phyloP scores from a whole-genome alignment of 202 grass and related monocot species.

The Elaeis oleifera region DNA sequence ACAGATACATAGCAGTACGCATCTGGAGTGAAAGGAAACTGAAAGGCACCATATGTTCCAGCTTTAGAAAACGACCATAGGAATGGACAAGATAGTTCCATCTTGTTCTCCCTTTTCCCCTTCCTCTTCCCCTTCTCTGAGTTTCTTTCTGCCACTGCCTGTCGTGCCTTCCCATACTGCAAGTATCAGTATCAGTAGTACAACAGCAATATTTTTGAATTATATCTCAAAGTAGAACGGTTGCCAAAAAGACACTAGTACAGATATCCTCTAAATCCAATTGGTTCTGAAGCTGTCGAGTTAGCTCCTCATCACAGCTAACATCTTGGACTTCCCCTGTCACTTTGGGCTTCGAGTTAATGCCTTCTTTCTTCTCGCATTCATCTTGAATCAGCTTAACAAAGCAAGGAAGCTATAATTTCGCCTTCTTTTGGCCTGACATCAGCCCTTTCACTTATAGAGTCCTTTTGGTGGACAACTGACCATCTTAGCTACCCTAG shows the following conservation, averaged over 20 bases:
- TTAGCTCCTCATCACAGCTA: conserved; percentile 68
- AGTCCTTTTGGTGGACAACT: conserved; percentile 23
- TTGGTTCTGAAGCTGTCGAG: conserved; percentile 63
- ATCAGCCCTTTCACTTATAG: conserved; percentile 17
- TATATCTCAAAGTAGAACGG: neutral
- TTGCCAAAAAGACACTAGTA: conserved; percentile 18
- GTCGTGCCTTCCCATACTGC: conserved; percentile 38
- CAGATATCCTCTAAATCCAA: conserved; percentile 67
- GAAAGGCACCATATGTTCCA: no score
- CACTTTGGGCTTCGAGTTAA: conserved; percentile 11
- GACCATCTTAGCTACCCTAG: conserved; percentile 25
- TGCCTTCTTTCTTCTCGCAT: conserved; percentile 69
- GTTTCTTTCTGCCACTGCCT: conserved; percentile 36
- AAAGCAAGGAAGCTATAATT: neutral
- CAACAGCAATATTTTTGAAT: neutral
- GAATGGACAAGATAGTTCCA: neutral
- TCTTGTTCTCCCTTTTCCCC: conserved; percentile 28
- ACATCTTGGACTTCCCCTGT: conserved; percentile 44
- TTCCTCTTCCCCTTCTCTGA: conserved; percentile 25
- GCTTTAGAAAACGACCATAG: no score
- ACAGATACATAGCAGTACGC: no score
- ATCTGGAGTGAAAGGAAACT: no score
- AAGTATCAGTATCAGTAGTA: neutral
- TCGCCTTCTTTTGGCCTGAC: conserved; percentile 80
- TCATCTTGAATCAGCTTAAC: conserved; percentile 32